phyloP scores from a whole-genome alignment of 306 rosid species.

The Arachis stenosperma region DNA sequence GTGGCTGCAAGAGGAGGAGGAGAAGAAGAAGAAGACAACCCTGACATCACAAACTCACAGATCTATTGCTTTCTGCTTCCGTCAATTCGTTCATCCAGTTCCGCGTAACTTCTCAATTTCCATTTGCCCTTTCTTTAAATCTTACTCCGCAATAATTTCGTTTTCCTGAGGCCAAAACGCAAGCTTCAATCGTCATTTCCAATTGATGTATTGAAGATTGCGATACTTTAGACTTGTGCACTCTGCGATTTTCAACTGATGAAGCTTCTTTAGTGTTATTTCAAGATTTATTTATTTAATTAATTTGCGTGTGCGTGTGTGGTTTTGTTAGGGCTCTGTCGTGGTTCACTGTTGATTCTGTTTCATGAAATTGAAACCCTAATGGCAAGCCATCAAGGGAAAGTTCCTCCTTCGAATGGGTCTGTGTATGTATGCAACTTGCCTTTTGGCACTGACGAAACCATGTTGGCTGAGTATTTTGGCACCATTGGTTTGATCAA shows the following conservation, averaged over 20 bases:
- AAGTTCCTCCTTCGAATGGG: conserved; percentile 76
- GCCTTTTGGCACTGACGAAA: conserved; percentile 88
- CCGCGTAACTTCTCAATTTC: not conserved
- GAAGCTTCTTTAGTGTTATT: not conserved
- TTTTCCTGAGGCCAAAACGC: not conserved
- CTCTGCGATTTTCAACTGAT: not conserved
- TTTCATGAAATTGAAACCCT: conserved; percentile 68
- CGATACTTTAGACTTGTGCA: not conserved
- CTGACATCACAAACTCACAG: not conserved
- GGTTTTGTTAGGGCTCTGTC: conserved; percentile 42
- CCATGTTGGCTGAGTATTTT: conserved; percentile 86
- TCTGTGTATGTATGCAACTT: conserved; percentile 91
- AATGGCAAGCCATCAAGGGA: conserved; percentile 83
- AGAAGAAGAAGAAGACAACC: not conserved
- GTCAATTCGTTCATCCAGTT: not conserved
- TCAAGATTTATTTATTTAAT: not conserved
- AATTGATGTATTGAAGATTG: not conserved
- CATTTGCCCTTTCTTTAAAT: not conserved
- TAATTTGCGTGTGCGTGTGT: not conserved
- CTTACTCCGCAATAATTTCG: not conserved
- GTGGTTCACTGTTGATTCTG: conserved; percentile 38
- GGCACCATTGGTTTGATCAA: conserved; percentile 91
- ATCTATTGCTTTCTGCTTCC: not conserved
- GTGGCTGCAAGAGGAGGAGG: not conserved
- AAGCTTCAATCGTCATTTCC: not conserved